A percentile compares a stretch with the other conserved stretches of the same genome.
Conservation (phyloP, 1,284 basidiomycete genomes). For the Apiotrichum siamense region DNA sequence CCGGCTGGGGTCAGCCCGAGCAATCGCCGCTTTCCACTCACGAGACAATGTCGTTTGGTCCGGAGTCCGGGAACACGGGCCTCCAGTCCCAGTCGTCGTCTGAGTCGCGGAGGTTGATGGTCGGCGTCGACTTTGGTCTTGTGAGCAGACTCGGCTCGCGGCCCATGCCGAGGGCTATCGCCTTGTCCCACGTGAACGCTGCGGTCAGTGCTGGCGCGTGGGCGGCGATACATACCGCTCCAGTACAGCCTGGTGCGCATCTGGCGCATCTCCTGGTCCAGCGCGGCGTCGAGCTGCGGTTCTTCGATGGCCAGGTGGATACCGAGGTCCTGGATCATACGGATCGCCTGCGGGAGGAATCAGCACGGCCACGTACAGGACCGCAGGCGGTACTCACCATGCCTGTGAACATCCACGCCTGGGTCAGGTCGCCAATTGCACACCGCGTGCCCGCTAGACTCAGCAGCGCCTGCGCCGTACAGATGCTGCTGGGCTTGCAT, state of each 20-base stretch:
- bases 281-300: constrained; percentile 15
- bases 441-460: constrained; percentile 17
- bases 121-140: constrained; percentile 7
- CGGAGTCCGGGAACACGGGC: constrained; percentile 8
- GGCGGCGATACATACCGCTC: constrained; percentile 2
- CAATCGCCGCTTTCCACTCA: neutral
- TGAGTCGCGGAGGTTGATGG: constrained; percentile 5
- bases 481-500: constrained; percentile 16
- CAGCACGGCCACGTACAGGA: neutral
- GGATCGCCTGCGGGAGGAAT: constrained; percentile 7
- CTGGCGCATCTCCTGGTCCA: constrained; percentile 19
- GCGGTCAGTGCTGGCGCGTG: neutral
- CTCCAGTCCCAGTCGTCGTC: constrained; percentile 17
- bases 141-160: constrained; percentile 16
- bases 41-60: neutral
- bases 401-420: constrained; percentile 24
- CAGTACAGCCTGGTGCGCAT: constrained; percentile 21
- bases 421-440: constrained; percentile 19
- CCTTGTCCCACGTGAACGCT: constrained; percentile 22
- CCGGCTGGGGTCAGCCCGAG: neutral
- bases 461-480: constrained; percentile 14
- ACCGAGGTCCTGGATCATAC: constrained; percentile 18
- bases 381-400: constrained; percentile 7
- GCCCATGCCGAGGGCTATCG: constrained; percentile 18
- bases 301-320: constrained; percentile 24